A percentile compares a stretch with the other conserved stretches of the same genome.
phyloP scores from a whole-genome alignment of 2,329 filamentous ascomycete genomes.

The Venturia oleaginea region DNA sequence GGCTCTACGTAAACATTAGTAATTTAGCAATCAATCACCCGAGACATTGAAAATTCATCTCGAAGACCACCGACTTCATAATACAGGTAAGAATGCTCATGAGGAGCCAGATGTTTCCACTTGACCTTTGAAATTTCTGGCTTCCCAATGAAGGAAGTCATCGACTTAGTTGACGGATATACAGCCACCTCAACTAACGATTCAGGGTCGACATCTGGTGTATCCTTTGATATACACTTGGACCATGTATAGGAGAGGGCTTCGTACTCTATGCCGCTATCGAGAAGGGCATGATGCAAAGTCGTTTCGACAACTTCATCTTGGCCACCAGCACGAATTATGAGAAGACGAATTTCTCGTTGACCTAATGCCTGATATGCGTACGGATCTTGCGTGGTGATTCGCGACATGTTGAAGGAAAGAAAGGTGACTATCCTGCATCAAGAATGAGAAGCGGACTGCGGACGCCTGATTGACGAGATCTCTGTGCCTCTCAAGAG shows the following conservation, averaged over 20 bases:
- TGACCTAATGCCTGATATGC: not conserved
- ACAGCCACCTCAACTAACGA: not conserved
- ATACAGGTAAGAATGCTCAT: not conserved
- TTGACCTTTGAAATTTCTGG: not conserved
- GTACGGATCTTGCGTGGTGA: not conserved
- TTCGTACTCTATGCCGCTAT: not conserved
- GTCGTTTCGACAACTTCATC: not conserved
- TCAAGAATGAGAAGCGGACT: not conserved
- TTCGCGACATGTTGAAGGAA: too few species aligned
- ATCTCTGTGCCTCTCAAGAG: too few species aligned
- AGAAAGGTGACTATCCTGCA: not conserved
- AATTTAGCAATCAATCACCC: not conserved
- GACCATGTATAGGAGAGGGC: conserved; percentile 8
- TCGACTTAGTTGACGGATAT: not conserved
- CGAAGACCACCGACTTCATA: not conserved
- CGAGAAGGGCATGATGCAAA: not conserved
- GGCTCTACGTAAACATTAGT: not conserved
- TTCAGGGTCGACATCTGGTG: not conserved
- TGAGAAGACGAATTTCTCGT: not conserved
- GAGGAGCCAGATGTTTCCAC: not conserved
- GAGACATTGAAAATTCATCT: not conserved
- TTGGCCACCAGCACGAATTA: not conserved
- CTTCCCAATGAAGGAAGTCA: not conserved
- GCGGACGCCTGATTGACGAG: not conserved
- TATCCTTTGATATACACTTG: not conserved